Conservation (phyloP, 805 yeast genomes). For the Allodekkera sacchari region DNA sequence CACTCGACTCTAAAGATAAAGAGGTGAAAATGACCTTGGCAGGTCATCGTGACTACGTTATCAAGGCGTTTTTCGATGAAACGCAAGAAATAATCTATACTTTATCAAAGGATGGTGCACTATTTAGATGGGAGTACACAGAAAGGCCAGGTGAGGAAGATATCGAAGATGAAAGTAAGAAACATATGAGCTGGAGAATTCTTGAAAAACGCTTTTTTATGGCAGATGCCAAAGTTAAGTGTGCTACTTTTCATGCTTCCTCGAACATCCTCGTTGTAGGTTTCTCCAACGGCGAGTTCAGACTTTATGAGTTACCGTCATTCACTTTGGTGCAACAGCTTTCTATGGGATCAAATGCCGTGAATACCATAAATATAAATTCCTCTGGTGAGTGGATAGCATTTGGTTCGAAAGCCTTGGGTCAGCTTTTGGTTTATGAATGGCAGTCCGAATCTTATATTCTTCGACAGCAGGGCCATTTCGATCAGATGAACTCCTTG, state of each 20-base stretch:
- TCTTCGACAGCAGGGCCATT: conserved; percentile 94
- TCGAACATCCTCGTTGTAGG: conserved; percentile 79
- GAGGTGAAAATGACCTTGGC: conserved; percentile 79
- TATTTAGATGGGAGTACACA: conserved; percentile 85
- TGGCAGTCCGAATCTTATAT: conserved; percentile 98
- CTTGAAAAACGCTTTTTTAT: conserved; percentile 68
- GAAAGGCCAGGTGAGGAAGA: conserved; percentile 43
- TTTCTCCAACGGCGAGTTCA: conserved; percentile 81
- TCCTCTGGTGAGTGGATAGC: conserved; percentile 94
- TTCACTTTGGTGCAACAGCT: conserved; percentile 77
- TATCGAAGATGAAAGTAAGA: conserved; percentile 34
- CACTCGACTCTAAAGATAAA: conserved; percentile 61
- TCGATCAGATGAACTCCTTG: conserved; percentile 77
- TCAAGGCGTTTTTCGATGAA: conserved; percentile 80
- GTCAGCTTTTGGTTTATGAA: conserved; percentile 94
- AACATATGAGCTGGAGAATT: conserved; percentile 70
- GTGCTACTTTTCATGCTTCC: conserved; percentile 74
- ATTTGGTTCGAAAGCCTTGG: conserved; percentile 81
- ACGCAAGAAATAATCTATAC: conserved; percentile 88
- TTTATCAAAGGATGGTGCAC: conserved; percentile 89
- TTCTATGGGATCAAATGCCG: conserved; percentile 85
- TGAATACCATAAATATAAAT: conserved; percentile 75
- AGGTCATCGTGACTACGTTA: conserved; percentile 86
- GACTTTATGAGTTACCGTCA: conserved; percentile 79
- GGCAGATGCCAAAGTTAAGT: conserved; percentile 62